Conservation (phyloP, 2,329 filamentous ascomycete genomes). For the Stachybotrys elegans region DNA sequence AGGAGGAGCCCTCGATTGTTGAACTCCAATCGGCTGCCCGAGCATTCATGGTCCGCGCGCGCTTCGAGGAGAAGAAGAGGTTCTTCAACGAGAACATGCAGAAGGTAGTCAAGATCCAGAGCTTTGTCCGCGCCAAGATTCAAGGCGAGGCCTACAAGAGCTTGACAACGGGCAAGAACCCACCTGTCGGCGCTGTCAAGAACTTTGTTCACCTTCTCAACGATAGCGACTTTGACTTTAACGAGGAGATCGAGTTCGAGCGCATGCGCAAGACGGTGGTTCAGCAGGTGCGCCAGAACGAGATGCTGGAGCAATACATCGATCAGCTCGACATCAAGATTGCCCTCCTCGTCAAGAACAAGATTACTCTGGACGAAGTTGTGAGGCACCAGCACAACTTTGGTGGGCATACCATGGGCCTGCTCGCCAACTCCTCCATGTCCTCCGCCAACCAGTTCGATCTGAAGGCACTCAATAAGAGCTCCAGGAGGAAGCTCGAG, state of each 20-base stretch:
- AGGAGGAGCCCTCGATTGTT: conserved; percentile 71
- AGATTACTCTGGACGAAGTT: conserved; percentile 96
- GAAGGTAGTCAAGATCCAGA: conserved; percentile 98
- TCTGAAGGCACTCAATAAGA: conserved; percentile 95
- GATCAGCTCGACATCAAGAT: conserved; percentile 99
- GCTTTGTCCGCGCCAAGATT: conserved; percentile 88
- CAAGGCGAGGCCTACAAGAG: conserved; percentile 98
- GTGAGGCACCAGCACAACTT: conserved; percentile 96
- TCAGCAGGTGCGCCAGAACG: conserved; percentile 94
- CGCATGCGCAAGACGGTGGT: conserved; percentile 92
- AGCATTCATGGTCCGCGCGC: conserved; percentile 66
- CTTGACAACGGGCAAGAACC: conserved; percentile 91
- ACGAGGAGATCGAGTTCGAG: conserved; percentile 97
- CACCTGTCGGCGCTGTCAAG: conserved; percentile 93
- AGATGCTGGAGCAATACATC: conserved; percentile 95
- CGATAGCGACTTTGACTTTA: conserved; percentile 98
- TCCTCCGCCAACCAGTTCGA: conserved; percentile 90
- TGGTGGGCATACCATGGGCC: conserved; percentile 77
- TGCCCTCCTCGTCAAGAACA: conserved; percentile 96
- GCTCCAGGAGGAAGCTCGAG: conserved; percentile 89
- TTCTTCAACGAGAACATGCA: conserved; percentile 97
- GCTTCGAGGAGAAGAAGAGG: conserved; percentile 78
- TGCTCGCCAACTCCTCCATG: conserved; percentile 85
- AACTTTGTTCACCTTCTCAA: conserved; percentile 97
- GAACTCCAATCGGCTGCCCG: conserved; percentile 71